phyloP scores from a whole-genome alignment of 2,329 filamentous ascomycete species.

The Epichloe elymi region DNA sequence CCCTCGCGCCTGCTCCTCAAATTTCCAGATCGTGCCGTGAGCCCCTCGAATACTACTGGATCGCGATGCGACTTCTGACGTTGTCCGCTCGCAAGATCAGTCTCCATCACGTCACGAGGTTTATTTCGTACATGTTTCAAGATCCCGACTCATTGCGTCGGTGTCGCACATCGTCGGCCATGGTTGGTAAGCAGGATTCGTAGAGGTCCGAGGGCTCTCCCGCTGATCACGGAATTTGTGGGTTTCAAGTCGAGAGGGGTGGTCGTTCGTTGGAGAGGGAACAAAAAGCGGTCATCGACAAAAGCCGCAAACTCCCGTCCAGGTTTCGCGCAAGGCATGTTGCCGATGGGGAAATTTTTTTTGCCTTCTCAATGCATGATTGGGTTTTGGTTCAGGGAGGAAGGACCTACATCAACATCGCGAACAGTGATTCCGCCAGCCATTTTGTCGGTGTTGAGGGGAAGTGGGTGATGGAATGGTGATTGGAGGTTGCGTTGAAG shows the following conservation, averaged over 20 bases:
- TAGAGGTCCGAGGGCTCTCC: not conserved
- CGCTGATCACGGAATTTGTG: not conserved
- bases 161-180: not conserved
- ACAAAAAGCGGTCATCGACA: not conserved
- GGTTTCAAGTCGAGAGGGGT: constrained; percentile 3
- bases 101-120: not conserved
- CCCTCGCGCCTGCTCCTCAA: constrained; percentile 56
- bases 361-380: not conserved
- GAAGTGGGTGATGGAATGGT: constrained; percentile 11
- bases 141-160: not conserved
- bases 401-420: constrained; percentile 68
- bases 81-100: not conserved
- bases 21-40: constrained; percentile 14
- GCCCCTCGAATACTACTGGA: constrained; percentile 3
- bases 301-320: not conserved
- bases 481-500: constrained; percentile 17
- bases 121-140: not conserved
- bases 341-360: not conserved
- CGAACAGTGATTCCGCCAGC: constrained; percentile 67
- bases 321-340: not conserved
- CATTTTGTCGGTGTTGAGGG: constrained; percentile 54
- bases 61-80: not conserved
- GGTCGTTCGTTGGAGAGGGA: not conserved
- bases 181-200: not conserved
- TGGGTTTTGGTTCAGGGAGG: constrained; percentile 14